phyloP scores from a whole-genome alignment of 2,329 filamentous ascomycete species.

The Ophiostoma piceae region DNA sequence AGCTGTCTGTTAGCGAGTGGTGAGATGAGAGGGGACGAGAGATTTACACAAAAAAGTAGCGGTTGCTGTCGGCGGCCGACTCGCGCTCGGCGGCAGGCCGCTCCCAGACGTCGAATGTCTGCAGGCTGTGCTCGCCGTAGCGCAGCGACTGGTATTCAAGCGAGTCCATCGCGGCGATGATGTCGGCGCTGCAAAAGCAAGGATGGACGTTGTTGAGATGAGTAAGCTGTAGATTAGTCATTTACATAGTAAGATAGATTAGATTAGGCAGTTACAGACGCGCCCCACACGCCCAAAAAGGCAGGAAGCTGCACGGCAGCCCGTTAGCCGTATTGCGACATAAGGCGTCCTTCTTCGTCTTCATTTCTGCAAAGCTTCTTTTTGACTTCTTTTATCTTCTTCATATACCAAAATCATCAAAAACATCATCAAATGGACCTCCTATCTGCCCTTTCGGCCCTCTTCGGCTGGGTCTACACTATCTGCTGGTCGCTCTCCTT shows the following conservation, averaged over 20 bases:
- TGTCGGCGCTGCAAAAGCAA: not conserved
- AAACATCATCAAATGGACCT: slow-evolving; percentile 30
- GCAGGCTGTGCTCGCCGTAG: slow-evolving; percentile 39
- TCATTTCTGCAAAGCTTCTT: too few species aligned
- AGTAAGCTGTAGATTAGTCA: slow-evolving; percentile 6
- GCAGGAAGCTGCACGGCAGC: slow-evolving; percentile 1
- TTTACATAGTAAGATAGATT: too few species aligned
- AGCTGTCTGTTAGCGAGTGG: slow-evolving; percentile 30
- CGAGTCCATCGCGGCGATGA: not conserved
- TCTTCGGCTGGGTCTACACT: slow-evolving; percentile 72
- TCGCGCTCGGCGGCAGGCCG: slow-evolving; percentile 27
- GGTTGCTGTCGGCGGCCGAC: slow-evolving; percentile 21
- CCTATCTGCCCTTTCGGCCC: slow-evolving; percentile 47
- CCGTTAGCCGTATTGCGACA: slow-evolving; percentile 14
- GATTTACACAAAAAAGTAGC: slow-evolving; percentile 38
- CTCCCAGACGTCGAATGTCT: slow-evolving; percentile 45
- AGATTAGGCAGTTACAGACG: not conserved
- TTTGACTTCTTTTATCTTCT: not conserved
- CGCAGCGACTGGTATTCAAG: slow-evolving; percentile 34
- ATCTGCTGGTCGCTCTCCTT: slow-evolving; percentile 81
- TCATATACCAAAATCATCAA: not conserved
- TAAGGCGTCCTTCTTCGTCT: not conserved
- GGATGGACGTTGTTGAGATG: not conserved
- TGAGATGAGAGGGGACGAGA: too few species aligned
- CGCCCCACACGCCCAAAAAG: slow-evolving; percentile 4